Conservation (phyloP, 1,284 basidiomycete genomes). For the Pulveroboletus sp. region DNA sequence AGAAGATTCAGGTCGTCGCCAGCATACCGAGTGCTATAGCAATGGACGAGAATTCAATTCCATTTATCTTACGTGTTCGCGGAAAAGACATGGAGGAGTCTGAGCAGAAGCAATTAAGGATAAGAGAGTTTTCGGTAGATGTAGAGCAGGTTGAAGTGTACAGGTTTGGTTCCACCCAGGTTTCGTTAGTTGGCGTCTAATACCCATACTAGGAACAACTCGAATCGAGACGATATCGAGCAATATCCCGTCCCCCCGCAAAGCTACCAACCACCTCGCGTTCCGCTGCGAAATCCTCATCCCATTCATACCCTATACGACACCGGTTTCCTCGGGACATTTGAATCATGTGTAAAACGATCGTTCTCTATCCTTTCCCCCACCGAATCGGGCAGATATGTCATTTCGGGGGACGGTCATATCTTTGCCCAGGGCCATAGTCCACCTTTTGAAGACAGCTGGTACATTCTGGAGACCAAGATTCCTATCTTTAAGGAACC, state of each 20-base stretch:
- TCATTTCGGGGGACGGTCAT: conserved; percentile 46
- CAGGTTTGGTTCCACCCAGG: conserved; percentile 46
- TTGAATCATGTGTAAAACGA: conserved; percentile 36
- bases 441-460: conserved; percentile 37
- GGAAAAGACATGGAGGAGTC: conserved; percentile 49
- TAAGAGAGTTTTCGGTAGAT: conserved; percentile 56
- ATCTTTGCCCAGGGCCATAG: conserved; percentile 39
- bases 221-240: conserved; percentile 42
- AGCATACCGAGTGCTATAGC: conserved; percentile 58
- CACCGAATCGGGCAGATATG: conserved; percentile 45
- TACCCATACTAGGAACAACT: conserved; percentile 40
- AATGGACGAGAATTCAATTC: conserved; percentile 46
- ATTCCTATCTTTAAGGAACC: conserved; percentile 47
- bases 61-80: conserved; percentile 62
- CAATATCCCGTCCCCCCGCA: conserved; percentile 56
- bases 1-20: conserved; percentile 61
- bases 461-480: conserved; percentile 61
- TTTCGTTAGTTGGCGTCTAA: conserved; percentile 10
- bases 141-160: conserved; percentile 64
- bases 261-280: conserved; percentile 60
- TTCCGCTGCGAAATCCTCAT: conserved; percentile 56
- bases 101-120: conserved; percentile 52
- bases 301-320: conserved; percentile 55
- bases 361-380: conserved; percentile 57
- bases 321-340: conserved; percentile 44